Evolutionary conservation across 2,329 filamentous ascomycete species (phyloP).

Genomic region (Tothia fuscella): DNA sequence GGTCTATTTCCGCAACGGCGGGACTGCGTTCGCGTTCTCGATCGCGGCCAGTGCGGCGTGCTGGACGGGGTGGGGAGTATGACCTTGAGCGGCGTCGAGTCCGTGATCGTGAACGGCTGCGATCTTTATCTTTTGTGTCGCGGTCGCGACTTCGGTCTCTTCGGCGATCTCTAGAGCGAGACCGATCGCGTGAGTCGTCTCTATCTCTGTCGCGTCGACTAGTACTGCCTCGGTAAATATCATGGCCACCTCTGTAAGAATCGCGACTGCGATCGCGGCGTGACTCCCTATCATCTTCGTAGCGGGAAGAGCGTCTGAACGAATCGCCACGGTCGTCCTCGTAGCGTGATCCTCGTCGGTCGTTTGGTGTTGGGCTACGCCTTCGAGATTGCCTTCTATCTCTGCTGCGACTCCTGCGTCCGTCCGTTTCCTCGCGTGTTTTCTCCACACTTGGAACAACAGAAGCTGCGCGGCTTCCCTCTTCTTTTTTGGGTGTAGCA

Average conservation of each 20-base stretch:
- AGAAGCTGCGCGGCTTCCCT: slow-evolving; percentile 17
- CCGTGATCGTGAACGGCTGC: slow-evolving; percentile 2
- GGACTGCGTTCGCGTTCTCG: not conserved
- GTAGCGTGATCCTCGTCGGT: slow-evolving; percentile 9
- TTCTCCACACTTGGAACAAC: slow-evolving; percentile 4
- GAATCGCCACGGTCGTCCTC: slow-evolving; percentile 13
- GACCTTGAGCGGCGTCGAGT: slow-evolving; percentile 3
- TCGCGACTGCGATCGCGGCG: slow-evolving; percentile 1
- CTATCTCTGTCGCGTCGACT: not conserved
- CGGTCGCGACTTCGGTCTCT: not conserved
- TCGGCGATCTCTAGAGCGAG: not conserved
- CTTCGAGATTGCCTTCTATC: slow-evolving; percentile 8
- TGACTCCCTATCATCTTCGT: slow-evolving; percentile 13
- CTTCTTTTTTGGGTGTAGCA: slow-evolving; percentile 10
- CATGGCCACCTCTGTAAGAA: not conserved
- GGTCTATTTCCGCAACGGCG: slow-evolving; percentile 8
- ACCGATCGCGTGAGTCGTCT: not conserved
- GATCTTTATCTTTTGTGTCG: too few relatives aligned
- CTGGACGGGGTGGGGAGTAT: not conserved
- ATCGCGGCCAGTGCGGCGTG: not conserved
- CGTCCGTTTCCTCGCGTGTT: slow-evolving; percentile 11
- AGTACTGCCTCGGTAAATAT: slow-evolving; percentile 4
- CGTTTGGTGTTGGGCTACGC: slow-evolving; percentile 1
- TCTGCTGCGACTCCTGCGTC: slow-evolving; percentile 18
- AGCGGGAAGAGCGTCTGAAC: slow-evolving; percentile 14